phyloP scores from a whole-genome alignment of 306 rosid genomes.

The Arachis stenosperma region DNA sequence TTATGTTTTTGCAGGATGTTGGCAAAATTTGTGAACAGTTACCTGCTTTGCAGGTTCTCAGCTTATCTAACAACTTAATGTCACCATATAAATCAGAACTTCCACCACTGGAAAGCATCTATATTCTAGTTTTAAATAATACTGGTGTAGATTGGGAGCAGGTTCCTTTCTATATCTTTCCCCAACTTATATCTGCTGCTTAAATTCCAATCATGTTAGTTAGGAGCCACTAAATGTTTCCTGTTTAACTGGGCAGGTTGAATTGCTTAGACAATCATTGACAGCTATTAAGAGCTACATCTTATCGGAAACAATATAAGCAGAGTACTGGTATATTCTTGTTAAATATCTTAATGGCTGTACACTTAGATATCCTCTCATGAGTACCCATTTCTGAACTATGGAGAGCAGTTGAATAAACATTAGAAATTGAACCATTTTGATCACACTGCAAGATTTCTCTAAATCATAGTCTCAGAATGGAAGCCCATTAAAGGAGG shows the following conservation, averaged over 20 bases:
- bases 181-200: conserved; percentile 5
- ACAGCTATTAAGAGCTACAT: conserved; percentile 83
- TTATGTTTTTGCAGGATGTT: conserved; percentile 67
- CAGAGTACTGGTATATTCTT: conserved; percentile 56
- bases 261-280: conserved; percentile 62
- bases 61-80: conserved; percentile 75
- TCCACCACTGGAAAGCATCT: conserved; percentile 59
- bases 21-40: conserved; percentile 78
- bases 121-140: conserved; percentile 70
- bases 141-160: conserved; percentile 70
- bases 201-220: conserved; percentile 10
- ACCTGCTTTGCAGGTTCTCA: too few species aligned
- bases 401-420: background rate
- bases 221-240: conserved; percentile 36
- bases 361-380: too few species aligned
- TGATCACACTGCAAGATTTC: background rate
- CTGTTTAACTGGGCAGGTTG: conserved; percentile 65
- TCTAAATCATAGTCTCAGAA: background rate
- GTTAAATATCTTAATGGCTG: too few species aligned
- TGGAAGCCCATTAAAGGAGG: too few species aligned
- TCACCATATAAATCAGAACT: conserved; percentile 56
- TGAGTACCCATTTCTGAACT: background rate
- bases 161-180: conserved; percentile 50
- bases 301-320: conserved; percentile 81
- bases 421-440: conserved; percentile 11